A percentile compares a stretch with the other conserved stretches of the same genome.
These are phyloP conservation scores for Yamadazyma scolyti DNA, from an alignment of 805 yeast genomes.

Conservation along the genomic window DNA sequence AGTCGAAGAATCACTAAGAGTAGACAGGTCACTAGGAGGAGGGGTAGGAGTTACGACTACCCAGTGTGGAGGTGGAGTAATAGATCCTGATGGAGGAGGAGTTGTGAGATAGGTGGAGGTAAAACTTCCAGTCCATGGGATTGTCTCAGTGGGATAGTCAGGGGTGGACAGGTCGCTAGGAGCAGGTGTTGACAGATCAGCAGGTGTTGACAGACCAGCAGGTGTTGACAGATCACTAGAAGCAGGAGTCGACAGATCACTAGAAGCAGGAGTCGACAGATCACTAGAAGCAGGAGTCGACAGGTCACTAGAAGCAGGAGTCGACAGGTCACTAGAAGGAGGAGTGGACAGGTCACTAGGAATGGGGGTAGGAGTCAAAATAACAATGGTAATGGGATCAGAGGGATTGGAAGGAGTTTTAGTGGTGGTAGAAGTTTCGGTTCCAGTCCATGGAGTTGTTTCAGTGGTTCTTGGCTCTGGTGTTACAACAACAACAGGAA, in stretches of 20 bases:
- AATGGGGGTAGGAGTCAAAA: conserved; percentile 3
- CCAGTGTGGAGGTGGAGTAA: conserved; percentile 2
- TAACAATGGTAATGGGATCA: conserved; percentile 7
- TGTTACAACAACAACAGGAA: conserved; percentile 6
- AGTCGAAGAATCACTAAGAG: conserved; percentile 1
- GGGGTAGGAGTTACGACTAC: conserved; percentile 1
- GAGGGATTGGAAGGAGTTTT: conserved; percentile 6
- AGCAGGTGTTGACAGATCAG: too few relatives aligned
- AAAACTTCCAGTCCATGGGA: too few relatives aligned
- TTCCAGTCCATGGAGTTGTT: conserved; percentile 3
- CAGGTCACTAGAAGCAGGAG: too few relatives aligned
- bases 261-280: too few relatives aligned
- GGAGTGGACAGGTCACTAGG: conserved; percentile 4
- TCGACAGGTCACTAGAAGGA: too few relatives aligned
- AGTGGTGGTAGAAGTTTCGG: conserved; percentile 4
- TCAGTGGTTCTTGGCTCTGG: conserved; percentile 5
- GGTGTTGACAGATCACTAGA: too few relatives aligned
- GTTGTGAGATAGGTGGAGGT: too few relatives aligned
- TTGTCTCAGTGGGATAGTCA: too few relatives aligned
- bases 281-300: too few relatives aligned
- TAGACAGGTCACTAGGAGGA: conserved; percentile 1
- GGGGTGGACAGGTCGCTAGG: too few relatives aligned
- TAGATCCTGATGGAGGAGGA: conserved; percentile 3
- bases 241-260: too few relatives aligned
- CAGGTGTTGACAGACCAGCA: too few relatives aligned